phyloP scores from a whole-genome alignment of 1,284 basidiomycete genomes.

The Sutorius eximius region DNA sequence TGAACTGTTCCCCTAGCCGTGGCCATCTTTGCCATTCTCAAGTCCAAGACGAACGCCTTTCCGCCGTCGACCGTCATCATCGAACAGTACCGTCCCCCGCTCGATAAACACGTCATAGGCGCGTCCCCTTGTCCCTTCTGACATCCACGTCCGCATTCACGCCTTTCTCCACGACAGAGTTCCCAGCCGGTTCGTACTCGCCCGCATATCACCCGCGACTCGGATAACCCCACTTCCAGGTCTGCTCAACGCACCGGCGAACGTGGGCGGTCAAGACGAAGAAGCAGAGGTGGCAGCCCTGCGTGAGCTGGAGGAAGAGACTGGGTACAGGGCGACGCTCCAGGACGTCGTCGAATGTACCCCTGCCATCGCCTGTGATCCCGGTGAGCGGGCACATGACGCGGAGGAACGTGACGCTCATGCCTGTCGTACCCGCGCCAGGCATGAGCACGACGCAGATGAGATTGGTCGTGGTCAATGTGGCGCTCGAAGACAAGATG shows the following conservation, averaged over 20 bases:
- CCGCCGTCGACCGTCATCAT: conserved; percentile 77
- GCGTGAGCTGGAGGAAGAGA: conserved; percentile 89
- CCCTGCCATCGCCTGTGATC: conserved; percentile 73
- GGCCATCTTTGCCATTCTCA: conserved; percentile 78
- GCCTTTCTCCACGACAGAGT: conserved; percentile 47
- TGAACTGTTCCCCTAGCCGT: conserved; percentile 54
- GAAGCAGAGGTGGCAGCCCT: conserved; percentile 75
- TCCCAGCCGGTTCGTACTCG: conserved; percentile 66
- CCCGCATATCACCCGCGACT: neutral
- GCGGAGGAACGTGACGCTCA: too few relatives aligned
- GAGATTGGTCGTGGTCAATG: conserved; percentile 69
- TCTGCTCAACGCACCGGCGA: conserved; percentile 69
- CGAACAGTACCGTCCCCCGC: conserved; percentile 86
- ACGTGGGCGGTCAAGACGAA: conserved; percentile 42
- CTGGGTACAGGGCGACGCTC: conserved; percentile 68
- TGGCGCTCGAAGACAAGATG: conserved; percentile 59
- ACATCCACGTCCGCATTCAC: neutral
- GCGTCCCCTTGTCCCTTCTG: neutral
- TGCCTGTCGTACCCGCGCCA: conserved; percentile 27
- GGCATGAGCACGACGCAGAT: conserved; percentile 85
- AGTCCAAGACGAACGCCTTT: conserved; percentile 67
- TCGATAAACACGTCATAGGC: conserved; percentile 75
- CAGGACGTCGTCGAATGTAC: conserved; percentile 63
- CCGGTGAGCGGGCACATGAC: conserved; percentile 40
- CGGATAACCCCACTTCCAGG: conserved; percentile 41